Evolutionary conservation across 192 early-diverging fungal species (phyloP), one percentile per base, ranked within the genome.

Genomic region (Podila horticola): DNA sequence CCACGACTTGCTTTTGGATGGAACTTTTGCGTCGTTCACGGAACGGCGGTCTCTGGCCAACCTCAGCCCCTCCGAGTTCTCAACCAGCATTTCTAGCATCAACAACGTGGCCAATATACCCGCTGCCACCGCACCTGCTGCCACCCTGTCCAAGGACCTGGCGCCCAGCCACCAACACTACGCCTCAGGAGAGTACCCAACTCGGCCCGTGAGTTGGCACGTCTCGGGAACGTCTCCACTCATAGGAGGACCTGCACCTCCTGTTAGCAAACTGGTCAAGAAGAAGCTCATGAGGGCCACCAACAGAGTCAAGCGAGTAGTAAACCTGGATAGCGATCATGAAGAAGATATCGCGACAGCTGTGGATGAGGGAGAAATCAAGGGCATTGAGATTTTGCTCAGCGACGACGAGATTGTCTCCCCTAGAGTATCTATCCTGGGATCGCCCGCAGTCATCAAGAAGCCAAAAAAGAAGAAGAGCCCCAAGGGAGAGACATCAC

Each of bases 1-100:
- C 48, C 66, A 64, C 12, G 79, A 86, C 3, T 71, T 89, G 28
- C 59, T 76, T 10, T 58, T 89, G 30, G 88, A 89, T 67, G 88
- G 88, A 9, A 69, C 65, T 19, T 75, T 68, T 31, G 85, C 87
- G 24, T 73, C 72, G 24, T 86, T 86, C 65, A 67, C 71, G 26
- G 87, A 90, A 61, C 74, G 82, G 22, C 79, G 74, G 4, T 10
- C 61, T 10, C 20, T 79, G 20, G 30, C 60, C 9, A 67, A 64
- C 7, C 49, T 79, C 49, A 72, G 65, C 28, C 28, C 74, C 74
- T n/a, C 74, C 34, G n/a, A n/a, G n/a, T 70, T 58, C 59, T 52
- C 60, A 10, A 31, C 67, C 50, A 73, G 61, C 28, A 64, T 64
- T 48, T 36, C 72, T 33, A 67, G 64, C 48, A 57, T 69, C 61